Base-by-base conservation (phyloP, 805 yeast genomes). In the Kodamaea lidongshanica region DNA sequence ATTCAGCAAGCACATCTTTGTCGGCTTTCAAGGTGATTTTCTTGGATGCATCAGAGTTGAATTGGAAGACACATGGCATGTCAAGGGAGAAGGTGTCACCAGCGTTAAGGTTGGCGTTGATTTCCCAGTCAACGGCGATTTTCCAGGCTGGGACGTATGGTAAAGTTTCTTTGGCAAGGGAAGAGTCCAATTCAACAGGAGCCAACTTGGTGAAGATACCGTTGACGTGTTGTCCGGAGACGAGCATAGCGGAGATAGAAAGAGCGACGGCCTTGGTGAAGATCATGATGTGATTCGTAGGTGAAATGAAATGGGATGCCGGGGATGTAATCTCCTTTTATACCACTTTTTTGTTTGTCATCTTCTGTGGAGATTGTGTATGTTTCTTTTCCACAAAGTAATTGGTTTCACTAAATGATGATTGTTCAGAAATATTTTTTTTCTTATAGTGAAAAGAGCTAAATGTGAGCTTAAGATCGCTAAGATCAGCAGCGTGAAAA, bases 11-110 rank as follows among this genome's bases (percentile, higher is more conserved):
- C 1, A 20, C 25, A 4, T 12, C 21, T 3, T 12, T n/a, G 6
- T 20, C 33, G 6, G 29, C 37, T 9, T 21, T 10, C 28, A 39
- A 28, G 18, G 29, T 29, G 9, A 50, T 31, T 1, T 34, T 14
- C n/a, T n/a, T n/a, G 10, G 38, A 12, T 6, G 33, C 22, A 10
- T 18, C 7, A 5, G 46, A 27, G 4, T 40, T 29, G 28, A 38
- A 37, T 23, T 29, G 32, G 28, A 13, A 37, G 20, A 35, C 39
- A 28, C 33, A 25, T 6, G 44, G 44, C 32, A 40, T 31, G 18
- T 21, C 13, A 21, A 40, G 21, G 11, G 17, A 18, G 28, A 40
- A 40, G n/a, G 39, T 40, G 28, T 40, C 44, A 12, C 44, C 44
- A 7, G 37, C 6, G 3, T 12, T 13, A 16, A 28, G 24, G 12